Evolutionary conservation across 768 basidiomycete genomes (phyloP), one percentile per base, ranked within the genome.

Genomic region (Rhodocollybia butyracea): DNA sequence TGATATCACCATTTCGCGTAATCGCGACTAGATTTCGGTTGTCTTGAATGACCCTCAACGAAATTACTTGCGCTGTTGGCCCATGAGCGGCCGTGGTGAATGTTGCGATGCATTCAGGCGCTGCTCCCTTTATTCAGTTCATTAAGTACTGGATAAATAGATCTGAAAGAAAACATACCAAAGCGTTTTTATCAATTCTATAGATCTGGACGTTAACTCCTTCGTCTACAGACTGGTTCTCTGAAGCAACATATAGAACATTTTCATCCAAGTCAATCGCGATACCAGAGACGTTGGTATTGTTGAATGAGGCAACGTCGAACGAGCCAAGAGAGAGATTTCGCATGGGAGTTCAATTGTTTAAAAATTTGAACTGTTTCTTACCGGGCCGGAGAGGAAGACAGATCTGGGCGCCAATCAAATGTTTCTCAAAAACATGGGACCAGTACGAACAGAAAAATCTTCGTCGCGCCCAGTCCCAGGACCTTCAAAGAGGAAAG

Each of bases 1-100:
- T 84, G 54, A 98, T 93, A 63, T 97, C 95, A 48, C 96, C 96
- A 7, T 83, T 81, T 6, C 83, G 78, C 60, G 85, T 83, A 13
- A 96, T 78, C 8, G 86, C 66, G 4, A 78, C 83, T 10, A 98
- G 70, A 2, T 77, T 74, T 46, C 84, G 76, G n/a, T 78, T 77
- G 60, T 97, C 94, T 3, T 88, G 76, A 26, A 94, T 73, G 46
- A 91, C 81, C 51, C 80, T 79, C 54, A 94, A 74, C 26, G 82
- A 82, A 13, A 91, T 68, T 12, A 89, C 75, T 64, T 88, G 79
- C 11, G 72, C 57, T 17, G 59, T 48, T 29, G 50, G 59, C 46
- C 26, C 13, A 54, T 72, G 69, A 5, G 70, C 59, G 12, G 68
- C 59, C 11, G 74, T 61, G 15, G 69, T 67, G 63, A 80, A 77